These are phyloP conservation scores for Phytophthora chlamydospora DNA, from an alignment of 352 stramenopile genomes.

Conservation along the genomic window DNA sequence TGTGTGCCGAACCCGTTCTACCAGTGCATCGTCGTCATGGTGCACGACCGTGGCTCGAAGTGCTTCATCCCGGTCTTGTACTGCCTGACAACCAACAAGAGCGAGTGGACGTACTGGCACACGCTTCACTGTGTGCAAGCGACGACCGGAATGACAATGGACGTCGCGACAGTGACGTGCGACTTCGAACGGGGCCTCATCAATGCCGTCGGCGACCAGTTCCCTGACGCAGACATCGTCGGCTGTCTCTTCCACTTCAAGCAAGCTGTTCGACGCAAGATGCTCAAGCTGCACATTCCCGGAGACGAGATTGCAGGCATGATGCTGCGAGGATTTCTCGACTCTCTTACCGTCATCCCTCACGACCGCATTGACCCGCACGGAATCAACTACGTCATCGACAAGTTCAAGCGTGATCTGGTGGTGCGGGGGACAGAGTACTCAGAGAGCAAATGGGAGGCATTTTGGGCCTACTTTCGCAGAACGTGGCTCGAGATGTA, in stretches of 20 bases:
- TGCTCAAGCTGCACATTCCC: slow-evolving; percentile 18
- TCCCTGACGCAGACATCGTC: slow-evolving; percentile 16
- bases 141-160: too few species aligned
- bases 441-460: background rate
- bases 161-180: slow-evolving; percentile 24
- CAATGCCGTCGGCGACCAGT: slow-evolving; percentile 15
- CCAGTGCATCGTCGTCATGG: slow-evolving; percentile 26
- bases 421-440: background rate
- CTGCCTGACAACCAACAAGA: slow-evolving; percentile 7
- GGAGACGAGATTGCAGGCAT: background rate
- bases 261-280: slow-evolving; percentile 19
- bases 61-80: slow-evolving; percentile 18
- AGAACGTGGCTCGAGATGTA: slow-evolving; percentile 22
- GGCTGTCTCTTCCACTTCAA: slow-evolving; percentile 35
- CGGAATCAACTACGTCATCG: slow-evolving; percentile 9
- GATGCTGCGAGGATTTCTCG: slow-evolving; percentile 13
- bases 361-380: slow-evolving; percentile 9
- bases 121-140: too few species aligned
- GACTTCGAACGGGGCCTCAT: slow-evolving; percentile 30
- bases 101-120: too few species aligned
- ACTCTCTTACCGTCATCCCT: slow-evolving; percentile 5
- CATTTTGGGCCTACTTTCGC: slow-evolving; percentile 28
- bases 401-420: background rate
- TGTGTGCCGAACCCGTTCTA: slow-evolving; percentile 17
- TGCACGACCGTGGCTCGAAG: slow-evolving; percentile 3